Percentiles rank a stretch among this genome's conserved stretches.
Evolutionary conservation across 2,329 filamentous ascomycete species (phyloP).

Genomic region (Xylariaceae sp.): DNA sequence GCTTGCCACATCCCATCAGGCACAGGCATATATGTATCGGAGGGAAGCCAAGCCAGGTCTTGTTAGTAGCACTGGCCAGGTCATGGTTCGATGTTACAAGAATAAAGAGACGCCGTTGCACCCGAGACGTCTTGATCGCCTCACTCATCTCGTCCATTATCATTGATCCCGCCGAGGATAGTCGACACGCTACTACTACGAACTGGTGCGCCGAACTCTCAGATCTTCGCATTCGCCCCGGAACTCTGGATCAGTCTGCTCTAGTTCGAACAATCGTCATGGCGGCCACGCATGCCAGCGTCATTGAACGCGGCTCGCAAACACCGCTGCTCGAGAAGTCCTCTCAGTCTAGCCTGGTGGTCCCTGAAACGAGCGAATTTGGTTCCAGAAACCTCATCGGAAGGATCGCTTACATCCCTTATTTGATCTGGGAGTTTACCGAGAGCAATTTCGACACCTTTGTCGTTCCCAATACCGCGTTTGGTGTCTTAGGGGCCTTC

Average conservation of each 20-base stretch:
- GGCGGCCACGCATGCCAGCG: background rate
- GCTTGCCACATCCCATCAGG: constrained; percentile 1
- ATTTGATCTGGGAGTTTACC: constrained; percentile 36
- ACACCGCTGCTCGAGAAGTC: constrained; percentile 23
- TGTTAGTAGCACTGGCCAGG: background rate
- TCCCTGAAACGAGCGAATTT: constrained; percentile 23
- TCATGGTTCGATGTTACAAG: constrained; percentile 14
- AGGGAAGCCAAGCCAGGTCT: background rate
- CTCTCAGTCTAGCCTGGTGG: background rate
- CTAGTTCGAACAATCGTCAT: constrained; percentile 5
- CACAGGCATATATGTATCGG: constrained; percentile 17
- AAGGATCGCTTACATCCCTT: constrained; percentile 24
- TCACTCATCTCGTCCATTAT: background rate
- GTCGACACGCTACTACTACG: background rate
- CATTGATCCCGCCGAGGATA: background rate
- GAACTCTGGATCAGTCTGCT: background rate
- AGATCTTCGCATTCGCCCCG: background rate
- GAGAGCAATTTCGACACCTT: constrained; percentile 44
- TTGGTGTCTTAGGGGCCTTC: constrained; percentile 42
- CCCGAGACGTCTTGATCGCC: constrained; percentile 6
- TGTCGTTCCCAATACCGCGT: constrained; percentile 40
- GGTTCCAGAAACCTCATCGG: constrained; percentile 17
- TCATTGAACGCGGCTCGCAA: constrained; percentile 5
- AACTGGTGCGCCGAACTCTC: background rate
- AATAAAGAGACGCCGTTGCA: constrained; percentile 1